phyloP scores from a whole-genome alignment of 2,329 filamentous ascomycete genomes.

The Ophiostoma triangulosporum region DNA sequence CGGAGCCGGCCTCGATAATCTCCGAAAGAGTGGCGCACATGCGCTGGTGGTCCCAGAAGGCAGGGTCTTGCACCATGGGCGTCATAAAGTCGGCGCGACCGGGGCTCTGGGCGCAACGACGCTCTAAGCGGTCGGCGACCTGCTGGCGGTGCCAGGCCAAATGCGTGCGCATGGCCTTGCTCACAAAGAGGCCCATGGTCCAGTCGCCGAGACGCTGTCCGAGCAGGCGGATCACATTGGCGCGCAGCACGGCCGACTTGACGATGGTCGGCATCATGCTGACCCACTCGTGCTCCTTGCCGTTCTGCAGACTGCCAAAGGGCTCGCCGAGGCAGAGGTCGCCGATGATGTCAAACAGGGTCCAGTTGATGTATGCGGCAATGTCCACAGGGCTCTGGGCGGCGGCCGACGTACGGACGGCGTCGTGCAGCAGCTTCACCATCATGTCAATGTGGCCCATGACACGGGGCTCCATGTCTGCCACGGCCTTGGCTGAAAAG shows the following conservation, averaged over 20 bases:
- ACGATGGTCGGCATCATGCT: constrained; percentile 17
- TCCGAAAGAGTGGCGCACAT: constrained; percentile 11
- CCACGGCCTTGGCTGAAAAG: constrained; percentile 13
- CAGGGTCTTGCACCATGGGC: constrained; percentile 5
- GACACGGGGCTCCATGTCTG: constrained; percentile 9
- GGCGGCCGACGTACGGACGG: background rate
- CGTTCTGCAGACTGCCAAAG: constrained; percentile 23
- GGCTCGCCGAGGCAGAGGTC: constrained; percentile 32
- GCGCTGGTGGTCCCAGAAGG: constrained; percentile 1
- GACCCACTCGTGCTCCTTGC: constrained; percentile 18
- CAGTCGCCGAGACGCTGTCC: background rate
- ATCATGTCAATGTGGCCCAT: constrained; percentile 7
- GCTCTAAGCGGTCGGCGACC: constrained; percentile 5
- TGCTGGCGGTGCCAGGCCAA: background rate
- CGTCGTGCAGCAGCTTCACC: constrained; percentile 5
- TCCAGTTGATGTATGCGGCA: constrained; percentile 25
- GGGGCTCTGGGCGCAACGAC: constrained; percentile 1
- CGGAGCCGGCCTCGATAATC: constrained; percentile 32
- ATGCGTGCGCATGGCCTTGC: background rate
- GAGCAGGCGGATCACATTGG: constrained; percentile 1
- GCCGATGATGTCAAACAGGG: constrained; percentile 27
- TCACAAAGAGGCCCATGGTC: background rate
- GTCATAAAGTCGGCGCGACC: constrained; percentile 12
- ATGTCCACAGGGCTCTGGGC: constrained; percentile 26
- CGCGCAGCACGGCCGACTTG: constrained; percentile 6